Evolutionary conservation across 768 basidiomycete genomes (phyloP).

Genomic region (Amanita molliuscula): DNA sequence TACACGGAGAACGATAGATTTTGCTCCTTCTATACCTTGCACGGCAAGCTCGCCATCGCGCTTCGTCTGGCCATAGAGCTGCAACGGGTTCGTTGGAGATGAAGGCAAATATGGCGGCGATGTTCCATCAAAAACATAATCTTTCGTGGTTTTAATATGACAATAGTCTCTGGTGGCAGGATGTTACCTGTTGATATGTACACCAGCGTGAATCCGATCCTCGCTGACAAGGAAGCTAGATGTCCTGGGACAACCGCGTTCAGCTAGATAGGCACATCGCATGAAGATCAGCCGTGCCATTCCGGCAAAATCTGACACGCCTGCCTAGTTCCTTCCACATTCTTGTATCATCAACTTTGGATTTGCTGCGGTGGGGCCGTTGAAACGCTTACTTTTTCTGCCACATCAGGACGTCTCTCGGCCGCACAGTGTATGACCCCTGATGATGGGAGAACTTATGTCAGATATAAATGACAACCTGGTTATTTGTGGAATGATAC

Average conservation of each 20-base stretch:
- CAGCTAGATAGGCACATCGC: constrained; percentile 36
- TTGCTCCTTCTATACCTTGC: constrained; percentile 45
- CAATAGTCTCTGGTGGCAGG: neutral
- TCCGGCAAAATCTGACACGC: neutral
- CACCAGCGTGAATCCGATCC: constrained; percentile 59
- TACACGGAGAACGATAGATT: constrained; percentile 68
- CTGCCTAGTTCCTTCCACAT: constrained; percentile 6
- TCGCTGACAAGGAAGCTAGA: constrained; percentile 57
- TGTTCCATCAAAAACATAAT: constrained; percentile 96
- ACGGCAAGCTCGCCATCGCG: constrained; percentile 79
- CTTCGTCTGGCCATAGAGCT: constrained; percentile 85
- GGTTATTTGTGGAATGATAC: constrained; percentile 28
- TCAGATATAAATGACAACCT: neutral
- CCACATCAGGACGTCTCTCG: constrained; percentile 86
- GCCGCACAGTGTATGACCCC: constrained; percentile 95
- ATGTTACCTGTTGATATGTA: constrained; percentile 81
- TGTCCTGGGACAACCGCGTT: constrained; percentile 69
- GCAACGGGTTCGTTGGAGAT: constrained; percentile 70
- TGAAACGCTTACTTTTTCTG: constrained; percentile 75
- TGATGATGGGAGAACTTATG: constrained; percentile 18
- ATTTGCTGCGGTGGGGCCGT: too few species aligned
- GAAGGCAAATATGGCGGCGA: constrained; percentile 80
- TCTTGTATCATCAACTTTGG: neutral
- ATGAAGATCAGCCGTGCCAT: neutral
- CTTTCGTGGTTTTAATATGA: constrained; percentile 25